Evolutionary conservation across 305 asterid genomes (phyloP), one percentile per base, ranked within the genome.

Genomic region (Fraxinus dipetala): DNA sequence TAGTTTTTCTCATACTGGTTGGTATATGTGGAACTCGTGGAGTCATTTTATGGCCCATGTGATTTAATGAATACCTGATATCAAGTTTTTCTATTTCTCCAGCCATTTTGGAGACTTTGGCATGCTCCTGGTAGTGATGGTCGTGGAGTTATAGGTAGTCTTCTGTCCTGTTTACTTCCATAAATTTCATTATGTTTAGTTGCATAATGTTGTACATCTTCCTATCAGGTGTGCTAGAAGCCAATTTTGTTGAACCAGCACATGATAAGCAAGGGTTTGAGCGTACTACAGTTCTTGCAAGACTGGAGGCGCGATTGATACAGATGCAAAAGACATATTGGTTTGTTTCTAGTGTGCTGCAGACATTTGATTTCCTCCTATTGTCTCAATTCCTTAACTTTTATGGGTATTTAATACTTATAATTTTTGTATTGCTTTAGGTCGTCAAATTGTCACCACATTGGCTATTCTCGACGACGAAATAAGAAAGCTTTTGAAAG

Each of bases 21-120:
- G 34, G 7, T 32, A 9, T 72, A 34, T 35, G 40, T 13, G 22
- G 16, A 10, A 59, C 31, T 56, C n/a, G 6, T 76, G 51, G 1
- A 40, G 51, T 45, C 56, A 75, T 69, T 51, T 81, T 38, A 78
- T 79, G 51, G 59, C 30, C 28, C 36, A 35, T 70, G 9, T 70
- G 35, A 83, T 72, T 38, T 78, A 78, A 36, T 7, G 59, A 69
- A 22, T 72, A 56, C 54, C 79, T 78, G 75, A 63, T 38, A 24
- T 26, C 77, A 43, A 78, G 6, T 83, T 48, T n/a, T 38, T 80
- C 78, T 81, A 54, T 86, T 51, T 81, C 84, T 79, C 81, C 92
- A 96, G 99, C 98, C 99, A 79, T 96, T 96, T 86, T 96, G 99
- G 99, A 96, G 97, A 89, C 92, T 96, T 76, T 96, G 98, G 99